Evolutionary conservation across 1,139 yeast genomes (phyloP).

Genomic region (Meyerozyma guilliermondii): DNA sequence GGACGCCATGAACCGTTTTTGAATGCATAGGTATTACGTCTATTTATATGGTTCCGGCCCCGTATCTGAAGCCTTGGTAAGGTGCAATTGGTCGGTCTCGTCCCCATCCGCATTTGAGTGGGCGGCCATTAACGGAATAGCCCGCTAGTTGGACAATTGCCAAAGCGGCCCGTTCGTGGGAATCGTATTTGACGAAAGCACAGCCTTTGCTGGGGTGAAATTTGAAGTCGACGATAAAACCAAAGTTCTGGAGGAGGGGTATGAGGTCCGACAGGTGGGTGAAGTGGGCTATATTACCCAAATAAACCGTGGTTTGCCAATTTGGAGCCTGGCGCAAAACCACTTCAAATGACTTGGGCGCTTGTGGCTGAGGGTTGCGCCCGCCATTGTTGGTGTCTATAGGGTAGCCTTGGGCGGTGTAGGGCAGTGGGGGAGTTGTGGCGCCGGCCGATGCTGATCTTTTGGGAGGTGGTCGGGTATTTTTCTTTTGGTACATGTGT

Average conservation of each 20-base stretch:
- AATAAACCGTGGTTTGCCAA: constrained; percentile 85
- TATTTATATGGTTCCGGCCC: constrained; percentile 8
- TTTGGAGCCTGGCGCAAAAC: constrained; percentile 73
- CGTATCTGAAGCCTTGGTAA: constrained; percentile 30
- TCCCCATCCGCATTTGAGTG: constrained; percentile 87
- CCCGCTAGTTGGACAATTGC: constrained; percentile 82
- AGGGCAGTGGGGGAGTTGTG: background rate
- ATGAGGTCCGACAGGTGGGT: constrained; percentile 69
- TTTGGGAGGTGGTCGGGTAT: constrained; percentile 3
- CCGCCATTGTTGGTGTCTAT: background rate
- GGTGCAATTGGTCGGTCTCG: constrained; percentile 47
- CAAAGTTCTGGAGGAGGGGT: constrained; percentile 76
- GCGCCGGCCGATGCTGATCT: background rate
- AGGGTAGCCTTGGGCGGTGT: background rate
- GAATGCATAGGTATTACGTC: background rate
- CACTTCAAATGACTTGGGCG: constrained; percentile 61
- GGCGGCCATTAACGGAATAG: constrained; percentile 71
- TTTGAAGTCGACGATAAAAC: constrained; percentile 76
- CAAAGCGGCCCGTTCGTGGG: constrained; percentile 84
- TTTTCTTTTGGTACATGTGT: constrained; percentile 21
- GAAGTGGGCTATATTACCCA: constrained; percentile 79
- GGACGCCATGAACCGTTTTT: background rate
- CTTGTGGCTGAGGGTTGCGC: constrained; percentile 13
- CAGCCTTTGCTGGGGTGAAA: constrained; percentile 78
- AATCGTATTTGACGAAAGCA: constrained; percentile 81